Percentiles rank a stretch among this genome's conserved stretches.
These are phyloP conservation scores for Haematococcus sp. DNA, from an alignment of 139 green algal species.

Conservation along the genomic window DNA sequence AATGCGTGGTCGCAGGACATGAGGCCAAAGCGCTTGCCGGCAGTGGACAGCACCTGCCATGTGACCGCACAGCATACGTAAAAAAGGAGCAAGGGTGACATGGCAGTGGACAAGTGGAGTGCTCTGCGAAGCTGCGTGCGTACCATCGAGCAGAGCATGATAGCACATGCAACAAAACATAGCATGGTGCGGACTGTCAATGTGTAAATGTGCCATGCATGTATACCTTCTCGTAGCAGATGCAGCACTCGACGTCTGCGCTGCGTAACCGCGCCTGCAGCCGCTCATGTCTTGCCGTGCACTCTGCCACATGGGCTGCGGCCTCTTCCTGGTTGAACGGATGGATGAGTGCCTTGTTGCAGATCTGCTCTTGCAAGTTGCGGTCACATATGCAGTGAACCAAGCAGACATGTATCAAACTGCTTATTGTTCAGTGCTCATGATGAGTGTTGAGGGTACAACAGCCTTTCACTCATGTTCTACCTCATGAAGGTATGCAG, in stretches of 20 bases:
- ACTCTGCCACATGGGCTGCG: constrained; percentile 49
- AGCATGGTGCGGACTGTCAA: too few relatives aligned
- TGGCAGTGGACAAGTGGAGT: too few relatives aligned
- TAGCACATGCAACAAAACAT: too few relatives aligned
- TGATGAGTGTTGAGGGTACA: background rate
- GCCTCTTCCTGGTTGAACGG: constrained; percentile 42
- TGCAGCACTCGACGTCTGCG: constrained; percentile 65
- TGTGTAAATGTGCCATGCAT: too few relatives aligned
- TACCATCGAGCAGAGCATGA: too few relatives aligned
- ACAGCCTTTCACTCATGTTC: too few relatives aligned
- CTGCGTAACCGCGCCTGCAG: constrained; percentile 39
- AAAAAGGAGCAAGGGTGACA: background rate
- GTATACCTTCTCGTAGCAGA: constrained; percentile 79
- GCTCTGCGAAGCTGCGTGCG: too few relatives aligned
- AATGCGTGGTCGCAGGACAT: constrained; percentile 82
- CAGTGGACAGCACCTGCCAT: constrained; percentile 38
- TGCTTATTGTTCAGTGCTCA: background rate
- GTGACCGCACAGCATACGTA: constrained; percentile 64
- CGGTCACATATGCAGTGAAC: too few relatives aligned
- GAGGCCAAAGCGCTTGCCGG: constrained; percentile 73
- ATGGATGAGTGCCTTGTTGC: constrained; percentile 52
- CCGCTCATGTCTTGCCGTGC: constrained; percentile 44
- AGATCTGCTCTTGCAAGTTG: too few relatives aligned
- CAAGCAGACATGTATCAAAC: background rate
- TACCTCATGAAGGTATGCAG: too few relatives aligned